A percentile compares a stretch with the other conserved stretches of the same genome.
Conservation (phyloP, 352 stramenopile species). For the Pythium dissotocum region DNA sequence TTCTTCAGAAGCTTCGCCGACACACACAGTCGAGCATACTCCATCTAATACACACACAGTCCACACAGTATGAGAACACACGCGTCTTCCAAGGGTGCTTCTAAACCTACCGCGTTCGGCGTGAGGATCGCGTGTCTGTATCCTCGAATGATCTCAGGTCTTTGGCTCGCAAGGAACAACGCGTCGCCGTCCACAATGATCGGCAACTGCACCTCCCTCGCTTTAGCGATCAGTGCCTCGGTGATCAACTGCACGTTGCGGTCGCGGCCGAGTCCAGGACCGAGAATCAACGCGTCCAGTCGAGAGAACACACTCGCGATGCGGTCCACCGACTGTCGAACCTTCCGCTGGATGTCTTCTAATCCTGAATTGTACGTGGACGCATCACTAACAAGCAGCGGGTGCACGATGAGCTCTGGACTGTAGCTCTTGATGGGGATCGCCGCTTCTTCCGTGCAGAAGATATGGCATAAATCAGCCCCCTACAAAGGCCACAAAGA, state of each 20-base stretch:
- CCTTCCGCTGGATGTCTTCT: constrained; percentile 17
- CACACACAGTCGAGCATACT: constrained; percentile 77
- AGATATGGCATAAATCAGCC: constrained; percentile 95
- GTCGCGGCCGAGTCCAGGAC: constrained; percentile 93
- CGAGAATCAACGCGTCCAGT: constrained; percentile 86
- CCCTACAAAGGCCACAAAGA: too few species aligned
- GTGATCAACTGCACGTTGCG: constrained; percentile 81
- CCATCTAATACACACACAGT: constrained; percentile 68
- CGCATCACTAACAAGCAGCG: constrained; percentile 64
- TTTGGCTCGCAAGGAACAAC: constrained; percentile 88
- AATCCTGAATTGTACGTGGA: constrained; percentile 17
- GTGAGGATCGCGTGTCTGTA: constrained; percentile 90
- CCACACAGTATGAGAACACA: background rate
- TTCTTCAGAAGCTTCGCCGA: constrained; percentile 42
- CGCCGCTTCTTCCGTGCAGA: constrained; percentile 93
- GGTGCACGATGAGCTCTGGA: constrained; percentile 95
- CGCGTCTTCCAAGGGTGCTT: too few species aligned
- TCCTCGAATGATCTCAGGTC: constrained; percentile 60
- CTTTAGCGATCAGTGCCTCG: constrained; percentile 66
- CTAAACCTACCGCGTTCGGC: constrained; percentile 85
- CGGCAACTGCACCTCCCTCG: constrained; percentile 68
- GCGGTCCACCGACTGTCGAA: constrained; percentile 41
- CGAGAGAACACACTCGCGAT: constrained; percentile 64
- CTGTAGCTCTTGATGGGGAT: constrained; percentile 98
- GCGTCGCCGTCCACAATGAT: constrained; percentile 96